These are phyloP conservation scores for Pestalotiopsis sp. DNA, from an alignment of 2,329 filamentous ascomycete genomes.

Conservation along the genomic window DNA sequence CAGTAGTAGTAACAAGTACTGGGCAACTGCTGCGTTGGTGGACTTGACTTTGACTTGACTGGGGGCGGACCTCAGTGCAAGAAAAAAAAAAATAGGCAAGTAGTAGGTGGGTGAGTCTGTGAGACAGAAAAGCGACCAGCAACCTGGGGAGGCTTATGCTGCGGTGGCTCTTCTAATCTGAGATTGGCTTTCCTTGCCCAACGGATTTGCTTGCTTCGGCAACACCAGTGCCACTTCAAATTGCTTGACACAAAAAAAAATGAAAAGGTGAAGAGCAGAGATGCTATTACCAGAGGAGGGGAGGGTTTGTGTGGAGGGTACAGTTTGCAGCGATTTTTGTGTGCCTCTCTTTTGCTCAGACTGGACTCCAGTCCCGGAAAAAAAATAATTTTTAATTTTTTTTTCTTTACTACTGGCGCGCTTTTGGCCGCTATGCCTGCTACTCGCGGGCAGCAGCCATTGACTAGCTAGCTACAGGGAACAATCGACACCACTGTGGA, in stretches of 20 bases:
- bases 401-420: constrained; percentile 5
- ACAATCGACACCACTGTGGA: constrained; percentile 1
- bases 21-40: neutral
- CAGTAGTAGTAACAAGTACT: neutral
- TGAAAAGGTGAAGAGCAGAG: neutral
- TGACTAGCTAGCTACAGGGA: constrained; percentile 1
- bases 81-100: neutral
- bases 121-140: neutral
- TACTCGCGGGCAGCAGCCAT: constrained; percentile 1
- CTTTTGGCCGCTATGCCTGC: neutral
- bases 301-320: constrained; percentile 15
- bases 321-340: constrained; percentile 11
- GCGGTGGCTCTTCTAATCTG: neutral
- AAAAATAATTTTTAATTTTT: constrained; percentile 18
- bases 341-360: constrained; percentile 6
- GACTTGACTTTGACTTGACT: neutral
- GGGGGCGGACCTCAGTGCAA: neutral
- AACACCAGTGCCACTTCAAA: constrained; percentile 8
- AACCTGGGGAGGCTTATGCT: neutral
- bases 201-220: constrained; percentile 4
- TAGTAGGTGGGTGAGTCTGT: neutral
- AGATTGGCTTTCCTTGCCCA: neutral
- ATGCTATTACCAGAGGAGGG: constrained; percentile 12
- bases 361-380: constrained; percentile 1
- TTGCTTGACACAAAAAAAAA: constrained; percentile 15